These are phyloP conservation scores for Populus davidiana DNA, from an alignment of 345 rosid species.

Conservation along the genomic window DNA sequence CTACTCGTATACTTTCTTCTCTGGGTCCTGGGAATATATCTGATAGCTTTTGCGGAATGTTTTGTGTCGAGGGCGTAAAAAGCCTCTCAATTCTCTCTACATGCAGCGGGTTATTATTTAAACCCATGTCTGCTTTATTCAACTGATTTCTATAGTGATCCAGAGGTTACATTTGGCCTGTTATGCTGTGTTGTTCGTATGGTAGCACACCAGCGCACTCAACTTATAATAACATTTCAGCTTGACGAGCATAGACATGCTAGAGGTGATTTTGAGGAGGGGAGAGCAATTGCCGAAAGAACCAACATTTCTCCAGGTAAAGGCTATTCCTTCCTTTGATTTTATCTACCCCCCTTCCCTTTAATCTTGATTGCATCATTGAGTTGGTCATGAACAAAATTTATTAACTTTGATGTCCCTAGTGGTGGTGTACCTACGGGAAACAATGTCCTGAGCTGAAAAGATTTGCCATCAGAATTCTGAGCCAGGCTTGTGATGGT, in stretches of 20 bases:
- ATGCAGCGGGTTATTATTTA: conserved; percentile 62
- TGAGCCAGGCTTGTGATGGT: conserved; percentile 58
- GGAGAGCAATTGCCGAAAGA: conserved; percentile 36
- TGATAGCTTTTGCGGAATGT: too few relatives aligned
- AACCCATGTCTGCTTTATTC: conserved; percentile 58
- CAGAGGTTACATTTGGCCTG: conserved; percentile 48
- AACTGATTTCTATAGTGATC: conserved; percentile 39
- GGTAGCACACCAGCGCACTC: conserved; percentile 29
- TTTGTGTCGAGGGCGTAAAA: too few relatives aligned
- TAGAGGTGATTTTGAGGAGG: conserved; percentile 40
- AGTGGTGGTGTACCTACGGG: conserved; percentile 54
- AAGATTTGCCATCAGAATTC: conserved; percentile 42
- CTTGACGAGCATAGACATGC: conserved; percentile 38
- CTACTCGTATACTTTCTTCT: too few relatives aligned
- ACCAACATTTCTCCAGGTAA: conserved; percentile 45
- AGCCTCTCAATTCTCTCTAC: conserved; percentile 23
- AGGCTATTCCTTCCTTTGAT: neutral
- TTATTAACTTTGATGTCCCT: neutral
- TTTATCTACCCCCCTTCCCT: too few relatives aligned
- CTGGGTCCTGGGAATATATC: too few relatives aligned
- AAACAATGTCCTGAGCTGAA: conserved; percentile 47
- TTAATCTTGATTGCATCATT: neutral
- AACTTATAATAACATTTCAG: conserved; percentile 35
- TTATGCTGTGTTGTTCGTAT: conserved; percentile 36
- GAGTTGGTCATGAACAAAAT: neutral